Evolutionary conservation across 2,329 filamentous ascomycete species (phyloP).

Genomic region (Byssothecium circinans): DNA sequence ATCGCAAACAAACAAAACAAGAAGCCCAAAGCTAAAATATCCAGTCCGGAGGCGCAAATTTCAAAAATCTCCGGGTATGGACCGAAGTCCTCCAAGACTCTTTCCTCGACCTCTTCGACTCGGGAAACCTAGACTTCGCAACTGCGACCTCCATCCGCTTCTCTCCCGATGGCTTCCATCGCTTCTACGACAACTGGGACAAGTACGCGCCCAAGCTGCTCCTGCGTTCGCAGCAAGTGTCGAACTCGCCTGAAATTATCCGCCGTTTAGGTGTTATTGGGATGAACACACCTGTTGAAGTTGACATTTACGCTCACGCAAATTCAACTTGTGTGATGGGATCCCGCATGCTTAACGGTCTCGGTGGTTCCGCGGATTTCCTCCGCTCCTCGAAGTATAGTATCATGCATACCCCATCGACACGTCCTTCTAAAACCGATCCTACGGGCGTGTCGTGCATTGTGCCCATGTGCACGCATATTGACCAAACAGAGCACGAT

Average conservation of each 20-base stretch:
- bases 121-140: conserved; percentile 82
- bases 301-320: conserved; percentile 92
- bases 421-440: conserved; percentile 78
- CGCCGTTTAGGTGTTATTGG: conserved; percentile 82
- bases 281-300: conserved; percentile 94
- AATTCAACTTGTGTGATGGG: conserved; percentile 91
- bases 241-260: conserved; percentile 90
- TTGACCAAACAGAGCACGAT: conserved; percentile 92
- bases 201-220: conserved; percentile 78
- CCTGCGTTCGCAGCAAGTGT: conserved; percentile 83
- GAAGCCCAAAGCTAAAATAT: background rate
- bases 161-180: conserved; percentile 86
- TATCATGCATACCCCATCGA: conserved; percentile 91
- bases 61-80: conserved; percentile 88
- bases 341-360: conserved; percentile 81
- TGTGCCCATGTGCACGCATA: conserved; percentile 90
- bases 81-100: conserved; percentile 92
- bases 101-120: conserved; percentile 91
- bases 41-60: conserved; percentile 68
- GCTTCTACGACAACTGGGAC: conserved; percentile 87
- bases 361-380: conserved; percentile 82
- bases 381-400: conserved; percentile 77
- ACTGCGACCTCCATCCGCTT: conserved; percentile 89
- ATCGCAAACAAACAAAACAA: background rate
- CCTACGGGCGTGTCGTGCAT: conserved; percentile 82